These are phyloP conservation scores for Fusarium sp. DNA, from an alignment of 2,329 filamentous ascomycete species.

Conservation along the genomic window DNA sequence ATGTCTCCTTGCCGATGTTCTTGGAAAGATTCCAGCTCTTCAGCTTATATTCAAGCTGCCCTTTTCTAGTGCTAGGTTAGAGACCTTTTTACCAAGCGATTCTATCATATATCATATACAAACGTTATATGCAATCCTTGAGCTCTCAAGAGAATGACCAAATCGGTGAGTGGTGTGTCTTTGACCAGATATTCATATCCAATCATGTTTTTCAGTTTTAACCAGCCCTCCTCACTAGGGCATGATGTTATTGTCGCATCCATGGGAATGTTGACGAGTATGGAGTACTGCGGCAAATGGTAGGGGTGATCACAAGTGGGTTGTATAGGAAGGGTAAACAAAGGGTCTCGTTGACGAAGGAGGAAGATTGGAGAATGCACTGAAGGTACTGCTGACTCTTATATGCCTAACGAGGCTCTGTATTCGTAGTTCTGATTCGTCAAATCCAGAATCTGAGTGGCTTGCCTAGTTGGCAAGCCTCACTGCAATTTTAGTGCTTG, in stretches of 20 bases:
- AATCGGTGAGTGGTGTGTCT: rapidly evolving
- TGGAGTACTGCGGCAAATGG: no score
- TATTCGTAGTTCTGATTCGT: background rate
- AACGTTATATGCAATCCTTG: rapidly evolving
- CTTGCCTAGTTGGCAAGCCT: rapidly evolving
- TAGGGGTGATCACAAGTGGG: no score
- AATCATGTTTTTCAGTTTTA: rapidly evolving
- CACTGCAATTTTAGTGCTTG: rapidly evolving
- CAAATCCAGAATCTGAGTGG: background rate
- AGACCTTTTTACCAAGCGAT: no score
- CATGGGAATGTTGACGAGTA: no score
- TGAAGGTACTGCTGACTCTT: rapidly evolving
- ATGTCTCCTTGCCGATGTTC: rapidly evolving
- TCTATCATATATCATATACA: no score
- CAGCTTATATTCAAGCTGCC: rapidly evolving
- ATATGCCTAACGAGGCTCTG: background rate
- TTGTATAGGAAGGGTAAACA: rapidly evolving
- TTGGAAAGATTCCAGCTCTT: background rate
- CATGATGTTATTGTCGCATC: rapidly evolving
- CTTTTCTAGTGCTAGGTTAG: background rate
- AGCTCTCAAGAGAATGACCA: rapidly evolving
- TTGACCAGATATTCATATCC: background rate
- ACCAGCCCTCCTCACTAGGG: rapidly evolving
- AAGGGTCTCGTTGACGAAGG: no score
- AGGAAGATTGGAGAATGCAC: rapidly evolving